Percentiles rank a stretch among this genome's conserved stretches.
phyloP scores from a whole-genome alignment of 2,329 filamentous ascomycete genomes.

The Beauveria australis region DNA sequence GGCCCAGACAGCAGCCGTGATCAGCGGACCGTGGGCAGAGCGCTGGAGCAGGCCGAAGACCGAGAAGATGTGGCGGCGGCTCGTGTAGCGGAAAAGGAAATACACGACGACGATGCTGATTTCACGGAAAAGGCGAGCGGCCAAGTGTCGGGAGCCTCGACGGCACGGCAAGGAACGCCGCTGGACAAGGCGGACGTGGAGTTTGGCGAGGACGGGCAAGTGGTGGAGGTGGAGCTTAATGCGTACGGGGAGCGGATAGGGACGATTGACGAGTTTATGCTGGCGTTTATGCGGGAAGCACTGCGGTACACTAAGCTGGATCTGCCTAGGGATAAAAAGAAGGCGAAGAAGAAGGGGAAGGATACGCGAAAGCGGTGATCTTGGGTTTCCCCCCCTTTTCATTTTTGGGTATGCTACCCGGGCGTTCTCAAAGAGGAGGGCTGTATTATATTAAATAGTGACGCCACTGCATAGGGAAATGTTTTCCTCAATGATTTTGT shows the following conservation, averaged over 20 bases:
- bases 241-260: constrained; percentile 50
- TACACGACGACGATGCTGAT: constrained; percentile 76
- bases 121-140: constrained; percentile 59
- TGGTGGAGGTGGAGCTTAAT: constrained; percentile 42
- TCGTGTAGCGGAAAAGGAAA: constrained; percentile 79
- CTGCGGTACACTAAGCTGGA: constrained; percentile 53
- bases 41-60: constrained; percentile 85
- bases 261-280: constrained; percentile 69
- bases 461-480: background rate
- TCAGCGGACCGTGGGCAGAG: constrained; percentile 55
- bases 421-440: background rate
- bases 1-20: constrained; percentile 53
- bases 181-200: constrained; percentile 25
- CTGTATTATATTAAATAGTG: constrained; percentile 5
- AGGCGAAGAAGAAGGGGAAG: constrained; percentile 50
- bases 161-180: constrained; percentile 44
- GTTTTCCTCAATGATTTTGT: background rate
- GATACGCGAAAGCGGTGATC: constrained; percentile 43
- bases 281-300: constrained; percentile 57
- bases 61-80: constrained; percentile 85
- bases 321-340: constrained; percentile 57
- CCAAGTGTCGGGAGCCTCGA: constrained; percentile 40
- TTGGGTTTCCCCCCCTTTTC: background rate
- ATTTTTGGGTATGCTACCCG: constrained; percentile 1
- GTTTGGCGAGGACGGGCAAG: constrained; percentile 24